Conservation (phyloP, 2,329 filamentous ascomycete genomes). For the Colletotrichum falcatum region DNA sequence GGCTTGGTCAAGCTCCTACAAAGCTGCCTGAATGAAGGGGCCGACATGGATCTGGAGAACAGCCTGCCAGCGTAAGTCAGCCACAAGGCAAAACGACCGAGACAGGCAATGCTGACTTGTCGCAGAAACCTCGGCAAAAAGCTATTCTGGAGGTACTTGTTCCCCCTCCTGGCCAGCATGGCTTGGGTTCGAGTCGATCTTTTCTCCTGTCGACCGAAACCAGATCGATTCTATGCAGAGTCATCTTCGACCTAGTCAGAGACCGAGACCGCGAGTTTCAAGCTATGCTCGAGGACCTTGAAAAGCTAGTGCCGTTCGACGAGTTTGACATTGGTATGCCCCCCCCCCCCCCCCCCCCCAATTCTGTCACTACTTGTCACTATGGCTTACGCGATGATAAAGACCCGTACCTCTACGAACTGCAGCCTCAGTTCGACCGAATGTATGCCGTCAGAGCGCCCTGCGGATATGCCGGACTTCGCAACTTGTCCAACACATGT, state of each 20-base stretch:
- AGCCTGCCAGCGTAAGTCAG: slow-evolving; percentile 46
- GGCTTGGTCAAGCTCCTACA: slow-evolving; percentile 52
- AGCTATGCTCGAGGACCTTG: slow-evolving; percentile 63
- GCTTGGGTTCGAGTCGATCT: slow-evolving; percentile 44
- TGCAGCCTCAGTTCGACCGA: slow-evolving; percentile 73
- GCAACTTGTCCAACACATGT: slow-evolving; percentile 94
- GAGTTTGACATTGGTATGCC: slow-evolving; percentile 30
- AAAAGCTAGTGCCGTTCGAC: slow-evolving; percentile 61
- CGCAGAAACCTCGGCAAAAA: slow-evolving; percentile 49
- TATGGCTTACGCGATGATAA: slow-evolving; percentile 28
- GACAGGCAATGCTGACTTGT: slow-evolving; percentile 1
- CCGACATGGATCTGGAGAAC: slow-evolving; percentile 9
- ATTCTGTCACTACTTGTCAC: neutral
- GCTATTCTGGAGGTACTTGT: slow-evolving; percentile 74
- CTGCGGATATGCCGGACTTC: slow-evolving; percentile 89
- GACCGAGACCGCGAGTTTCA: slow-evolving; percentile 62
- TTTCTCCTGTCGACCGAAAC: slow-evolving; percentile 64
- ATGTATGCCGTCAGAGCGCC: slow-evolving; percentile 76
- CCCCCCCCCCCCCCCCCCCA: neutral
- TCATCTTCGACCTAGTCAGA: slow-evolving; percentile 68
- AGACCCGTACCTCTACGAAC: slow-evolving; percentile 70
- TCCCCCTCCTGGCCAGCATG: slow-evolving; percentile 60
- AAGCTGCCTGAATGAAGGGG: slow-evolving; percentile 44
- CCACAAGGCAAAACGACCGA: neutral
- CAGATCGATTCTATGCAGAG: slow-evolving; percentile 69